These are phyloP conservation scores for Boletus reticulatus DNA, from an alignment of 768 basidiomycete species.

Conservation along the genomic window DNA sequence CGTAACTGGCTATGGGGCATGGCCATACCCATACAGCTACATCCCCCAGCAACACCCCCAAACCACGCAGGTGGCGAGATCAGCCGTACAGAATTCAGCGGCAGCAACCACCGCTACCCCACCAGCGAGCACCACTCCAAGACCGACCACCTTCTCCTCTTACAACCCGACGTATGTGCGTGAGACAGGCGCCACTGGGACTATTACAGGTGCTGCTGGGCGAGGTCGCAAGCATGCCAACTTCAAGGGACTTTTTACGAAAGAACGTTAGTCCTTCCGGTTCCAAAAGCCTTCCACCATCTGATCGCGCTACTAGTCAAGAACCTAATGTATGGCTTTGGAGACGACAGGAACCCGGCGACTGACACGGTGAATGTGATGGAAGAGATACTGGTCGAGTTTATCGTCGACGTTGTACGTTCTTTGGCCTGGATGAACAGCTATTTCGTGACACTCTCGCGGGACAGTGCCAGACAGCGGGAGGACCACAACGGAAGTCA, in stretches of 20 bases:
- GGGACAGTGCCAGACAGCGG: constrained; percentile 68
- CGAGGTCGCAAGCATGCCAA: constrained; percentile 65
- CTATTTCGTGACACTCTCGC: constrained; percentile 5
- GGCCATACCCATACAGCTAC: constrained; percentile 71
- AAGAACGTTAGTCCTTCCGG: constrained; percentile 61
- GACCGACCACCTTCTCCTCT: constrained; percentile 52
- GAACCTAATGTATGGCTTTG: constrained; percentile 91
- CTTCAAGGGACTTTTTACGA: constrained; percentile 72
- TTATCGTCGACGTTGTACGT: constrained; percentile 86
- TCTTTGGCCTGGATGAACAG: constrained; percentile 4
- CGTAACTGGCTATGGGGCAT: constrained; percentile 64
- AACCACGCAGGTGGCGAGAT: constrained; percentile 27
- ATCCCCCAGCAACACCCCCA: constrained; percentile 39
- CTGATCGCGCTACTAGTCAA: constrained; percentile 50
- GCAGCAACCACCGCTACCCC: constrained; percentile 32
- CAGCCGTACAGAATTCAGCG: constrained; percentile 29
- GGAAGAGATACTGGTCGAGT: constrained; percentile 92
- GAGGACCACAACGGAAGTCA: constrained; percentile 64
- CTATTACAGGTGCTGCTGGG: constrained; percentile 39
- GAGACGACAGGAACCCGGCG: constrained; percentile 85
- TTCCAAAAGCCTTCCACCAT: constrained; percentile 1
- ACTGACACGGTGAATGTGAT: constrained; percentile 87
- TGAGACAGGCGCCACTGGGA: constrained; percentile 43
- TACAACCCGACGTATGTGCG: constrained; percentile 52
- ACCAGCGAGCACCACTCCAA: constrained; percentile 29